Percentiles rank a stretch among this genome's conserved stretches.
These are phyloP conservation scores for Alnus glutinosa DNA, from an alignment of 306 rosid genomes.

Conservation along the genomic window DNA sequence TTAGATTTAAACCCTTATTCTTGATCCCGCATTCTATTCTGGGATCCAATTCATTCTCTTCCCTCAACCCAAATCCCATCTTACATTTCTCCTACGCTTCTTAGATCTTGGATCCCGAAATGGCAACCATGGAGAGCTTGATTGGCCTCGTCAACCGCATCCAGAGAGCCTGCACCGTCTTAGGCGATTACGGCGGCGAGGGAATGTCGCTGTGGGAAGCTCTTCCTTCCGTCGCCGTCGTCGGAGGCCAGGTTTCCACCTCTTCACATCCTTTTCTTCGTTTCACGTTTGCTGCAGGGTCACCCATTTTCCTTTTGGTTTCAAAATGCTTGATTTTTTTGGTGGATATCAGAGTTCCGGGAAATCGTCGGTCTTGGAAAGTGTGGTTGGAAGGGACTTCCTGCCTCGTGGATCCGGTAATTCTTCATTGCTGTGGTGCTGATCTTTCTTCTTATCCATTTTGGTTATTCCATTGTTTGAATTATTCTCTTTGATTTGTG, in stretches of 20 bases:
- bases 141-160: constrained; percentile 93
- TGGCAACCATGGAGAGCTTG: constrained; percentile 99
- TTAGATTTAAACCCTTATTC: constrained; percentile 3
- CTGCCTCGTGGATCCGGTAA: constrained; percentile 99
- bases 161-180: constrained; percentile 95
- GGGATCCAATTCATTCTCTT: constrained; percentile 20
- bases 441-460: background rate
- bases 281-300: too few species aligned
- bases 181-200: constrained; percentile 97
- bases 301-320: background rate
- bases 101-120: constrained; percentile 35
- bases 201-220: constrained; percentile 99
- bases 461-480: background rate
- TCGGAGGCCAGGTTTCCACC: constrained; percentile 85
- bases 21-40: constrained; percentile 25
- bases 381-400: constrained; percentile 98
- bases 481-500: background rate
- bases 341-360: constrained; percentile 74
- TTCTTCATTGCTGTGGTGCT: background rate
- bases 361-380: constrained; percentile 93
- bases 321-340: background rate
- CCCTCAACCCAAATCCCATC: background rate
- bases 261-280: background rate
- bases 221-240: constrained; percentile 98
- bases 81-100: background rate